These are phyloP conservation scores for Microdochium paspali DNA, from an alignment of 2,329 filamentous ascomycete species.

Conservation along the genomic window DNA sequence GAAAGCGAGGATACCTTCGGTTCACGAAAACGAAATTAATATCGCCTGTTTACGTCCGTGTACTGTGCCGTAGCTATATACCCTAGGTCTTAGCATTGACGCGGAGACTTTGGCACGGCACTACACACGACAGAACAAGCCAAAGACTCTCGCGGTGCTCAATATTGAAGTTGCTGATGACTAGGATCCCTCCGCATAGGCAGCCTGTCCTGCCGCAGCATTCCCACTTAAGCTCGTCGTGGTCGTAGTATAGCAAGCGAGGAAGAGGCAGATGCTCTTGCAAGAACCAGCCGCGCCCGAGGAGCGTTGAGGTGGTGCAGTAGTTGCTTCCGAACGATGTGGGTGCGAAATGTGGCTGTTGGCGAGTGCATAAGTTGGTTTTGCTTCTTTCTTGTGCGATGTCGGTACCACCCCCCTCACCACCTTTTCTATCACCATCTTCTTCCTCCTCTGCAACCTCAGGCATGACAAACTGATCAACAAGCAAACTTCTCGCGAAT, in stretches of 20 bases:
- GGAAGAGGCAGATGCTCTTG: constrained; percentile 5
- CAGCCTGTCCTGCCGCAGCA: constrained; percentile 3
- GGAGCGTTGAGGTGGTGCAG: background rate
- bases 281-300: constrained; percentile 6
- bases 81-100: no score
- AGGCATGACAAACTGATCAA: background rate
- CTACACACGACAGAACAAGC: no score
- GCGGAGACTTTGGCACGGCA: no score
- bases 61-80: no score
- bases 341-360: constrained; percentile 3
- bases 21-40: no score
- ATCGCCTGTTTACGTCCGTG: no score
- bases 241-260: constrained; percentile 5
- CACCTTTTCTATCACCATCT: background rate
- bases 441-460: background rate
- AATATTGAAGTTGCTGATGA: constrained; percentile 4
- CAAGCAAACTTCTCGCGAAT: constrained; percentile 4
- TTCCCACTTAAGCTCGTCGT: constrained; percentile 5
- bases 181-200: constrained; percentile 5
- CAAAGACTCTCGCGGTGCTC: constrained; percentile 1
- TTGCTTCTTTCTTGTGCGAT: background rate
- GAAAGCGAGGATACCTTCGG: no score
- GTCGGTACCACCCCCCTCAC: background rate
- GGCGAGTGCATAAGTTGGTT: background rate
- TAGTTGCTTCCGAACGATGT: constrained; percentile 5